Evolutionary conservation across 2,329 filamentous ascomycete species (phyloP).

Genomic region (Beauveria scarabaeidicola): DNA sequence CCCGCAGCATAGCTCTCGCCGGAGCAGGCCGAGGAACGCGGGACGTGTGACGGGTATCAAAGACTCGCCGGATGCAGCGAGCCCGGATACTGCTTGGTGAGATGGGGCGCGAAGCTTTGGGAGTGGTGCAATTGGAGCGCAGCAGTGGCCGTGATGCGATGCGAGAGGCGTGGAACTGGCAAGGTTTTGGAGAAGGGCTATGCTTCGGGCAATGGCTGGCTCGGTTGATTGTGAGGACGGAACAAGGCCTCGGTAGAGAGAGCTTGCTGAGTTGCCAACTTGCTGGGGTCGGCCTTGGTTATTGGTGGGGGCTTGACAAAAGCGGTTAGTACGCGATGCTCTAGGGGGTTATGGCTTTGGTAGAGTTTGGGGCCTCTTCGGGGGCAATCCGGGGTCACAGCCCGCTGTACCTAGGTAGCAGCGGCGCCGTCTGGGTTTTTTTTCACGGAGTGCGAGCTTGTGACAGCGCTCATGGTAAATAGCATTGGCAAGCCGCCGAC

Average conservation of each 20-base stretch:
- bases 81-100: not conserved
- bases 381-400: not conserved
- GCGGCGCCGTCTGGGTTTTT: not conserved
- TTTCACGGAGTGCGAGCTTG: not conserved
- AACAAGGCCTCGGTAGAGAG: slow-evolving; percentile 6
- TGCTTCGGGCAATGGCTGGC: not conserved
- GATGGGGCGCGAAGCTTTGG: not conserved
- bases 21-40: slow-evolving; percentile 8
- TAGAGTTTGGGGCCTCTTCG: not conserved
- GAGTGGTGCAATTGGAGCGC: not conserved
- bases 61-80: not conserved
- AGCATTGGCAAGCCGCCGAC: not conserved
- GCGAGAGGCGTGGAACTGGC: not conserved
- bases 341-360: not conserved
- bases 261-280: not conserved
- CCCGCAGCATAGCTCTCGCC: slow-evolving; percentile 10
- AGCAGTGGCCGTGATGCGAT: not conserved
- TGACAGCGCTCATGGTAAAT: not conserved
- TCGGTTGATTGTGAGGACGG: slow-evolving; percentile 10
- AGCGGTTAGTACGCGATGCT: not conserved
- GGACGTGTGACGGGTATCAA: not conserved
- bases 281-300: not conserved
- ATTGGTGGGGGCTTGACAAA: not conserved
- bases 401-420: not conserved
- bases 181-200: not conserved